Evolutionary conservation across 176 grass and related monocot species (phyloP), one percentile per base, ranked within the genome.

Genomic region (Chrysopogon serrulatus): DNA sequence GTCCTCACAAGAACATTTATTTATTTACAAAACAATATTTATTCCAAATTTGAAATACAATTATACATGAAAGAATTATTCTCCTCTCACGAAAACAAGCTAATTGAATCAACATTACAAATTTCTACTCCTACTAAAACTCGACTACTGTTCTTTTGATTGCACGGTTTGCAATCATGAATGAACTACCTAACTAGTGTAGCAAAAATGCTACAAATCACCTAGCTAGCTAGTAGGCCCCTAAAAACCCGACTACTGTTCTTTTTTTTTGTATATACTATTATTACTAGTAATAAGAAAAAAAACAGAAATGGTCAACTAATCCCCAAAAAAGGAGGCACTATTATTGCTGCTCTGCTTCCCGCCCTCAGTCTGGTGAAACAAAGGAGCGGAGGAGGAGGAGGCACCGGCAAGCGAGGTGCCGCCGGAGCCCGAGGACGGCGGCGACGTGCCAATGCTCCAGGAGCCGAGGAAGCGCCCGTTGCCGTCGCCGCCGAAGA

Each of bases 381-480:
- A 61, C 73, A 82, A 57, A 83, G 79, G 8, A 79, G 30, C 44
- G 1, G 73, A 28, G n/a, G 48, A 8, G 37, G 62, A 6, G 16
- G 44, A 2, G 27, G 68, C 15, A 6, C 36, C 23, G 15, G 17
- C 71, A 33, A 30, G 45, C 15, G 47, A 41, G 4, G 67, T n/a
- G n/a, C n/a, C 66, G n/a, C 27, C 28, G 12, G 86, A 77, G 70
- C 65, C 24, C 5, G 61, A 48, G 2, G 68, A 44, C 13, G 74
- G 31, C 51, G 85, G 27, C 61, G 88, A 84, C 68, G 74, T 51
- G 19, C 83, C 80, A 71, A 86, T 90, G 66, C 57, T 83, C 84
- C 88, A 86, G 0, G 79, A 90, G 0, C 37, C 57, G 12, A 90
- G 21, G 84, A 86, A 86, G 4, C 47, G 30, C 1, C 59, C 73